Conservation (phyloP, 768 basidiomycete species). For the Mycena sanguinolenta region DNA sequence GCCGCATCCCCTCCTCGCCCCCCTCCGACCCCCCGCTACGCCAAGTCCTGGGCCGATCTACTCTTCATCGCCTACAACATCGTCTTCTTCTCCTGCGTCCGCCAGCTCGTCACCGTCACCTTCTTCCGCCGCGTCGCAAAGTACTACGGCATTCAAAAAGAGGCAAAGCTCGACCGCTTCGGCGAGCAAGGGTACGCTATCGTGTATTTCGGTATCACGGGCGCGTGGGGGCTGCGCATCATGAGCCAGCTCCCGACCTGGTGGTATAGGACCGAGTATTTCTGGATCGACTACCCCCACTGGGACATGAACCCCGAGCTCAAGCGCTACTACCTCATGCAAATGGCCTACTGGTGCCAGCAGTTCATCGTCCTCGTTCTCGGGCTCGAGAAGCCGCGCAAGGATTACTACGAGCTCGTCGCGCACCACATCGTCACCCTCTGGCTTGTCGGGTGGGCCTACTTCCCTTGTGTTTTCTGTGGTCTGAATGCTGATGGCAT, state of each 20-base stretch:
- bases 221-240: constrained; percentile 81
- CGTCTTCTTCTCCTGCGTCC: constrained; percentile 89
- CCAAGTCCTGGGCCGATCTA: constrained; percentile 82
- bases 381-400: constrained; percentile 93
- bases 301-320: constrained; percentile 88
- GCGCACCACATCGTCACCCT: constrained; percentile 94
- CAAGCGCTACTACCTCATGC: constrained; percentile 95
- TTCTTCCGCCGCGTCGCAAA: constrained; percentile 77
- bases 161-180: constrained; percentile 83
- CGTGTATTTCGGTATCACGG: constrained; percentile 81
- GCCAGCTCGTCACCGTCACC: constrained; percentile 79
- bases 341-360: constrained; percentile 94
- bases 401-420: constrained; percentile 90
- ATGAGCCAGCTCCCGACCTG: constrained; percentile 87
- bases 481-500: constrained; percentile 12
- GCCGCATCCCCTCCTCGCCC: constrained; percentile 66
- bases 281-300: constrained; percentile 93
- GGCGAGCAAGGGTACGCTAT: constrained; percentile 93
- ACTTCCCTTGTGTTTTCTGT: neutral
- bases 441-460: constrained; percentile 88
- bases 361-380: constrained; percentile 89
- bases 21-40: constrained; percentile 72
- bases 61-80: constrained; percentile 87
- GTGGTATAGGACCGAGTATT: constrained; percentile 87
- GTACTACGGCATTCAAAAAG: constrained; percentile 76